Base-by-base conservation (phyloP, 306 rosid species). In the Glycyrrhiza uralensis region DNA sequence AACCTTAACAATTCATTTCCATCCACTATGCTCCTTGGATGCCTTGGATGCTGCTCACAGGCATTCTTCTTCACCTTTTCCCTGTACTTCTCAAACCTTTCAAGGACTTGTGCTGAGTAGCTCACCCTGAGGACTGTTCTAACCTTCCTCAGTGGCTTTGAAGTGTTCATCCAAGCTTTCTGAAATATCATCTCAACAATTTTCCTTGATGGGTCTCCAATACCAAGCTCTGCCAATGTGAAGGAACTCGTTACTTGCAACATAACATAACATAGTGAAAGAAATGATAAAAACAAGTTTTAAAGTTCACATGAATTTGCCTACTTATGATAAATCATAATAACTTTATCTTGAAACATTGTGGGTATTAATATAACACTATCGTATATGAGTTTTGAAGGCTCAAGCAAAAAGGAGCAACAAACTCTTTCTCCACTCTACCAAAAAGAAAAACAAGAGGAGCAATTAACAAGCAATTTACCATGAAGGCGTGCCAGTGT, bases 121-220 rank as follows among this genome's bases (percentile, higher is more conserved):
- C 76, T 79, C 66, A 90, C 94, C 41, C 79, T 90, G 17, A 83
- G 72, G 8, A 90, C 79, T 61, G 77, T 78, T 74, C 50, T 83
- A 35, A 85, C 82, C 82, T 75, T 85, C 57, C 76, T 82, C 46
- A 38, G 61, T 57, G 84, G 82, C 77, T 71, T 85, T 33, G 81
- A 72, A 5, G 85, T 83, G 75, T 86, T 80, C 71, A 28, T 32
- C 26, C 88, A 80, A 24, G 93, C 93, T 62, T 74, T 90, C 42
- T 76, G 82, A 65, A 88, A 82, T 15, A 88, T 90, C 82, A 84
- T 81, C 87, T 88, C 96, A 13, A 90, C 85, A 41, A 90, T 81
- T 54, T 88, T 86, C 72, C 94, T 84, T 62, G 96, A 83, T n/a
- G 83, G 83, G 51, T 90, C 82, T 81, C 86, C 92, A 5, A 35